Conservation (phyloP, 2,329 filamentous ascomycete species). For the Ceratocystis cacaofunesta region DNA sequence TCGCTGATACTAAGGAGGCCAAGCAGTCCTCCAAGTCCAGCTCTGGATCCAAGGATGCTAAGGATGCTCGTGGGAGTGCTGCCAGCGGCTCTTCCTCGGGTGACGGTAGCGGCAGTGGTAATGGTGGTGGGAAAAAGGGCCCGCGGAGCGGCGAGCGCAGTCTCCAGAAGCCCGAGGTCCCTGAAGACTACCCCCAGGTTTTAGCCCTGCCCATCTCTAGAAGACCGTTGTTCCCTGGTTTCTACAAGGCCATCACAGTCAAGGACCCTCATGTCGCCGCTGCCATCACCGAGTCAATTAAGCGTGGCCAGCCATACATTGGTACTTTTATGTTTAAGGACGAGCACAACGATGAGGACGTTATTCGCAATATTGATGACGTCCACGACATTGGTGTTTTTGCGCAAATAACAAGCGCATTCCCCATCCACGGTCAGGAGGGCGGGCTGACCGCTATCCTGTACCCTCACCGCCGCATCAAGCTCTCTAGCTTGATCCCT, state of each 20-base stretch:
- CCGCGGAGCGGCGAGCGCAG: slow-evolving; percentile 52
- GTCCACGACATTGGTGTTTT: slow-evolving; percentile 95
- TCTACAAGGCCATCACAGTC: slow-evolving; percentile 98
- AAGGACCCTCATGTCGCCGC: slow-evolving; percentile 80
- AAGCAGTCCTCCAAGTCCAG: slow-evolving; percentile 12
- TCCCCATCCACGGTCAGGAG: slow-evolving; percentile 77
- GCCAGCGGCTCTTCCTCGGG: slow-evolving; percentile 35
- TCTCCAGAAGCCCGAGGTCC: slow-evolving; percentile 74
- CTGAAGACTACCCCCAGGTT: slow-evolving; percentile 92
- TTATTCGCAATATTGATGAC: slow-evolving; percentile 78
- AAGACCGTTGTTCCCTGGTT: slow-evolving; percentile 85
- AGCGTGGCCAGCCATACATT: slow-evolving; percentile 91
- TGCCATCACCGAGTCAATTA: slow-evolving; percentile 92
- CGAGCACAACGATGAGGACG: slow-evolving; percentile 81
- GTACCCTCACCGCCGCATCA: slow-evolving; percentile 90
- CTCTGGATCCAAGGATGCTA: slow-evolving; percentile 22
- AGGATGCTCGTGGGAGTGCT: slow-evolving; percentile 43
- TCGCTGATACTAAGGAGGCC: slow-evolving; percentile 1
- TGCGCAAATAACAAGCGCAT: slow-evolving; percentile 92
- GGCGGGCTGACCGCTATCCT: slow-evolving; percentile 79
- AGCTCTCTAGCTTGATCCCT: slow-evolving; percentile 68
- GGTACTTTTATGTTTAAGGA: slow-evolving; percentile 96
- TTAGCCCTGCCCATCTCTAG: slow-evolving; percentile 94
- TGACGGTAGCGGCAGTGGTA: slow-evolving; percentile 17
- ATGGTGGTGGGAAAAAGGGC: slow-evolving; percentile 19